Evolutionary conservation across 176 grass and related monocot species (phyloP).

Genomic region (Tillandsia fasciculata): DNA sequence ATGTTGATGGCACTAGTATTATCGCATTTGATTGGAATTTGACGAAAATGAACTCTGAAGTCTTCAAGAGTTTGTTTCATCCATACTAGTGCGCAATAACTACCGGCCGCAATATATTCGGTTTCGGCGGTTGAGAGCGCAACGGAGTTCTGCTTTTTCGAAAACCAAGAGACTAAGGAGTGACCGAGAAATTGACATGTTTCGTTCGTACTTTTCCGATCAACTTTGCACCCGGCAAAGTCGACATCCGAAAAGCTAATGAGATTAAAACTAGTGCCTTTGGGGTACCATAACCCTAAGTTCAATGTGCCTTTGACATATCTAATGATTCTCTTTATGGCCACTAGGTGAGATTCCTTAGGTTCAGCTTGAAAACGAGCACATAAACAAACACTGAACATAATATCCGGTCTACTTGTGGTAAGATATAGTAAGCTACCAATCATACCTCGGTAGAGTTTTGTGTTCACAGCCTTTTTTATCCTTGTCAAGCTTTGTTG

Average conservation of each 20-base stretch:
- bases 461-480: neutral
- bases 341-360: neutral
- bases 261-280: neutral
- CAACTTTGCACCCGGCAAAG: neutral
- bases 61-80: too few species aligned
- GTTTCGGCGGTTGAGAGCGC: too few species aligned
- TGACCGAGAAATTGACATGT: too few species aligned
- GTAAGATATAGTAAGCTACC: neutral
- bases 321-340: neutral
- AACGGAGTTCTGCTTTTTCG: too few species aligned
- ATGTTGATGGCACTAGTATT: too few species aligned
- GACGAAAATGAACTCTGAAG: too few species aligned
- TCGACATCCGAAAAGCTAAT: neutral
- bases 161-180: too few species aligned
- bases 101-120: too few species aligned
- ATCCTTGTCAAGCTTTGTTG: neutral
- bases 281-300: neutral
- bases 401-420: neutral
- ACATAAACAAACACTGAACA: neutral
- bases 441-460: neutral
- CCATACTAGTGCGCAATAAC: too few species aligned
- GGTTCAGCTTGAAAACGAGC: neutral
- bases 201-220: neutral
- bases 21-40: too few species aligned
- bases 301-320: neutral